These are phyloP conservation scores for Polychaeton citri DNA, from an alignment of 2,329 filamentous ascomycete species.

Conservation along the genomic window DNA sequence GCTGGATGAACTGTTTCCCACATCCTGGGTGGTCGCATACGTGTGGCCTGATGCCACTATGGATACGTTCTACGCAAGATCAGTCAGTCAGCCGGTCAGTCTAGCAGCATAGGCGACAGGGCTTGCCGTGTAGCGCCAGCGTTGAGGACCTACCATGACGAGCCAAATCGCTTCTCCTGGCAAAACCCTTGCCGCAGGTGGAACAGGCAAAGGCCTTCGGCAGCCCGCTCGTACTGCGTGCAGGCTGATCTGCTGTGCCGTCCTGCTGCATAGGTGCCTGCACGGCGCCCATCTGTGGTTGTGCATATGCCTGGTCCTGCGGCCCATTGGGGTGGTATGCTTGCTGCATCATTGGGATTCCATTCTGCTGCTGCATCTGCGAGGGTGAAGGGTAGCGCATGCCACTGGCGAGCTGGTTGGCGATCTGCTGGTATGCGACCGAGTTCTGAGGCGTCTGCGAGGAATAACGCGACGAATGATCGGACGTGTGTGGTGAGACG, in stretches of 20 bases:
- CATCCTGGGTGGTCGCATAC: conserved; percentile 82
- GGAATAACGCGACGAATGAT: conserved; percentile 44
- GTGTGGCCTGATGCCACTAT: conserved; percentile 81
- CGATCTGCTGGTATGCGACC: conserved; percentile 31
- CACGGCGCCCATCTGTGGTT: conserved; percentile 19
- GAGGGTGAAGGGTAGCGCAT: conserved; percentile 42
- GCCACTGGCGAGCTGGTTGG: conserved; percentile 36
- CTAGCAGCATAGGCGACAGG: conserved; percentile 1
- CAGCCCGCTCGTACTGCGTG: conserved; percentile 30
- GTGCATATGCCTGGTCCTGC: conserved; percentile 30
- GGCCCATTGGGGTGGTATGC: conserved; percentile 38
- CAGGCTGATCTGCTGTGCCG: conserved; percentile 22
- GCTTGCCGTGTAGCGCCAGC: too few relatives aligned
- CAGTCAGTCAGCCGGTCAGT: conserved; percentile 19
- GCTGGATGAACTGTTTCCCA: conserved; percentile 93
- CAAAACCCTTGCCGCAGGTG: conserved; percentile 84
- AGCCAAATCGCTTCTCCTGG: conserved; percentile 81
- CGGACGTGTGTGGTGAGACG: conserved; percentile 41
- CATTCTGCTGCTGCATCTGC: conserved; percentile 31
- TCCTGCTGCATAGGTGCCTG: conserved; percentile 19
- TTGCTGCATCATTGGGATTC: conserved; percentile 42
- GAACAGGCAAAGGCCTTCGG: conserved; percentile 78
- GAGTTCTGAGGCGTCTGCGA: conserved; percentile 41
- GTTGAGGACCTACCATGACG: conserved; percentile 81
- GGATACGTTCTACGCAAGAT: conserved; percentile 66